Base-by-base conservation (phyloP, 1,284 basidiomycete species). In the Marasmius oreades region DNA sequence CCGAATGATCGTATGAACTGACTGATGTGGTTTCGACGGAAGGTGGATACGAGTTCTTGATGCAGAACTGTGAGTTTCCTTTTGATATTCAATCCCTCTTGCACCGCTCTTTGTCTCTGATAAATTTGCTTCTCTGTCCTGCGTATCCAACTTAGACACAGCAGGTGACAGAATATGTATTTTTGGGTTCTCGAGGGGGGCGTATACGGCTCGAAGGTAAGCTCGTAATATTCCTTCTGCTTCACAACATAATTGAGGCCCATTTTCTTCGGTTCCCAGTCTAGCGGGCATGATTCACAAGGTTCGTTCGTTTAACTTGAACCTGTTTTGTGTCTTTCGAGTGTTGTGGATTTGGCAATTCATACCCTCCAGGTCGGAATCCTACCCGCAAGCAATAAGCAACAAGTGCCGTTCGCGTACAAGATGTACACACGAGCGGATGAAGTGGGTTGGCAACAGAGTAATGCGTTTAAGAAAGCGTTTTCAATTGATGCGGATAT, bases 31-130 rank as follows among this genome's bases (percentile, higher is more conserved):
- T 5, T 16, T 43, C n/a, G 20, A 16, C 18, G 10, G 5, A 33
- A 71, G 82, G 74, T 47, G 84, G 84, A 0, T 87, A 87, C 63
- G 71, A 76, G 55, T 88, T 85, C 62, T 67, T 88, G 42, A 85
- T 85, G 81, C 77, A 85, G 64, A 86, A 82, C 62, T 84, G 73
- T 71, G 58, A 14, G 70, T 60, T 11, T 28, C 14, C 34, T 37
- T 42, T 36, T 16, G 5, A n/a, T 31, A 55, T 20, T 43, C 36
- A 18, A 16, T 33, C n/a, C 23, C 7, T 14, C 23, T 48, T 12
- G 34, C 31, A n/a, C 5, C 31, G 26, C 31, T 3, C 6, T 36
- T 23, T 14, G 10, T 34, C 39, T n/a, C 26, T 36, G 22, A n/a
- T 24, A 22, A 26, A 39, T 39, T 53, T 14, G 42, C 43, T 42